Base-by-base conservation (phyloP, 306 rosid species). In the Lathyrus aphaca region DNA sequence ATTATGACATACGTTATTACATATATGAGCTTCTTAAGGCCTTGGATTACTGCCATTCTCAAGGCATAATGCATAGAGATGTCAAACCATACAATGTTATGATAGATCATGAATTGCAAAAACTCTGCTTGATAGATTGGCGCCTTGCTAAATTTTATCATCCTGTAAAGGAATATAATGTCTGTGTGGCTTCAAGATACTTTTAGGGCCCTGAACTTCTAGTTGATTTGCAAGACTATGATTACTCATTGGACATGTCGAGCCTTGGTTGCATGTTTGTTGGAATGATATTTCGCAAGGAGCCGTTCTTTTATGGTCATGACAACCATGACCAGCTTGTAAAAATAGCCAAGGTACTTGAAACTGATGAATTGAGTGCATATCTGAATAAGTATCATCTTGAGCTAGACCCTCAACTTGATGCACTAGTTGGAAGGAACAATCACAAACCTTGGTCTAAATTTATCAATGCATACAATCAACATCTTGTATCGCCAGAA, bases 251-350 rank as follows among this genome's bases (percentile, higher is more conserved):
- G 77, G 97, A 95, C 82, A 89, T 95, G 95, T 91, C 97, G 99
- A 95, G 99, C 84, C 97, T 95, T 60, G 97, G 99, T 74, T 95
- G 99, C 82, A 95, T 95, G 99, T 95, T 95, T 83, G 97, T 97
- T 53, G 99, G 99, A 83, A 95, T 95, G 97, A 91, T 88, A 73
- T 91, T 91, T 71, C 95, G 95, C 77, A 95, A 95, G 91, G 99
- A 95, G 62, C 99, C 99, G 23, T 95, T 95, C 87, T 91, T 95
- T 79, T 91, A 87, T 82, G 99, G 99, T 16, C 97, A 91, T 19
- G 99, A 95, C 95, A 95, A 95, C 87, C 90, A 86, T 6, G 95
- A 91, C 66, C 97, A 91, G 74, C 92, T 91, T 77, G 92, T 91
- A 53, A 91, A 91, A 81, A 91, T 91, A 69, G 92, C 95, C 64